Evolutionary conservation across 2,329 filamentous ascomycete species (phyloP).

Genomic region (Aschersonia sp.): DNA sequence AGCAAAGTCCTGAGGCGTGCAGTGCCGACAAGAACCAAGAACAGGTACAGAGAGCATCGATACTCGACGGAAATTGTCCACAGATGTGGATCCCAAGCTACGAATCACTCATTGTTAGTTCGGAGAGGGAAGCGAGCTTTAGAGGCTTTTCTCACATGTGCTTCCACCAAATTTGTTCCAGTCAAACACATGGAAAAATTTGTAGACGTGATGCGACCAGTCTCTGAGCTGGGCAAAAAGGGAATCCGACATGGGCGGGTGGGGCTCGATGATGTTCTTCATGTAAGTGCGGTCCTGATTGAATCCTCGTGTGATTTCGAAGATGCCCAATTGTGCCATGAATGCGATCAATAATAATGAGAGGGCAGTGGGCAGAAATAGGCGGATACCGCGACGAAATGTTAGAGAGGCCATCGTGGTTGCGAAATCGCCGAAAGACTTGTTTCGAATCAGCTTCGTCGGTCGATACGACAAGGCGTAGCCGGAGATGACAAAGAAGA

Average conservation of each 20-base stretch:
- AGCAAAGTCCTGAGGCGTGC: constrained; percentile 27
- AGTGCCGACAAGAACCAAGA: constrained; percentile 35
- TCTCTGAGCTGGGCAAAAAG: constrained; percentile 25
- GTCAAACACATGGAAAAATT: constrained; percentile 35
- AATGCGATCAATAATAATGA: constrained; percentile 33
- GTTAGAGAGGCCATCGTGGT: constrained; percentile 32
- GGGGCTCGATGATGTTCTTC: constrained; percentile 33
- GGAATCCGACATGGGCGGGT: constrained; percentile 24
- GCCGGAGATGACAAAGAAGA: constrained; percentile 50
- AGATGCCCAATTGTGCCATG: constrained; percentile 29
- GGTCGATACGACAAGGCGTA: constrained; percentile 43
- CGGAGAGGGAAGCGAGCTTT: too few relatives aligned
- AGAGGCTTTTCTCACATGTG: constrained; percentile 18
- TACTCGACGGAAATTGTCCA: constrained; percentile 52
- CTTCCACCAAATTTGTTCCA: constrained; percentile 33
- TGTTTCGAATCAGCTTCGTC: constrained; percentile 27
- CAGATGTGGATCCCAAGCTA: constrained; percentile 40
- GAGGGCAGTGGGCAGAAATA: constrained; percentile 35
- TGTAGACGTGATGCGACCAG: constrained; percentile 32
- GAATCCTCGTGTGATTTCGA: constrained; percentile 33
- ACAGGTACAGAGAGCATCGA: constrained; percentile 41
- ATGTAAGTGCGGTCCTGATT: constrained; percentile 26
- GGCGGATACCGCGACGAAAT: constrained; percentile 35
- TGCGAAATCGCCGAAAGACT: constrained; percentile 23
- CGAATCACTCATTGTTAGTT: neutral